These are phyloP conservation scores for Paraurostyla sp. DNA, from an alignment of 73 alveolate genomes.

Conservation along the genomic window DNA sequence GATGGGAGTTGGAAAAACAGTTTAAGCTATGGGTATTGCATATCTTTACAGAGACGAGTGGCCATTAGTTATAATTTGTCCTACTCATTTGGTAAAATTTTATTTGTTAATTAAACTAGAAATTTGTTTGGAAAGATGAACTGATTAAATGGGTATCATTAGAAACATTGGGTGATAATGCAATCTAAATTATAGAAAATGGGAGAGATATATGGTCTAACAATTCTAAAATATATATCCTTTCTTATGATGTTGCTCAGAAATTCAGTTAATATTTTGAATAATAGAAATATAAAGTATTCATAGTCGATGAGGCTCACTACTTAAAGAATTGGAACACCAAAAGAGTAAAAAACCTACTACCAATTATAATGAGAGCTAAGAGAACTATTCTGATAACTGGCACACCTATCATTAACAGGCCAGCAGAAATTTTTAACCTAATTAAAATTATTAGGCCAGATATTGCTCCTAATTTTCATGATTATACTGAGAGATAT, in stretches of 20 bases:
- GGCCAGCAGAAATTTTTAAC: conserved; percentile 93
- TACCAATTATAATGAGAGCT: conserved; percentile 83
- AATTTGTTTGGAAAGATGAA: conserved; percentile 22
- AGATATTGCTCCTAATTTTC: conserved; percentile 74
- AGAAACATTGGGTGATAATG: background rate
- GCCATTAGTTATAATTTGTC: conserved; percentile 94
- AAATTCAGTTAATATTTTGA: conserved; percentile 64
- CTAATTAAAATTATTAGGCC: conserved; percentile 85
- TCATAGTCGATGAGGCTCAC: conserved; percentile 95
- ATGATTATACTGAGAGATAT: conserved; percentile 85
- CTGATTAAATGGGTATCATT: background rate
- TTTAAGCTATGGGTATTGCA: conserved; percentile 89
- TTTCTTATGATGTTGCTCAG: conserved; percentile 88
- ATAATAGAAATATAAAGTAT: conserved; percentile 63
- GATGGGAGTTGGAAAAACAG: conserved; percentile 97
- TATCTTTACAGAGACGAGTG: conserved; percentile 87
- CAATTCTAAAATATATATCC: conserved; percentile 77
- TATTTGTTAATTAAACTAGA: background rate
- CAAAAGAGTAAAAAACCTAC: conserved; percentile 78
- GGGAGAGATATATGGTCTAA: background rate
- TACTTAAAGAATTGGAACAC: conserved; percentile 84
- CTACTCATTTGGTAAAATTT: conserved; percentile 68
- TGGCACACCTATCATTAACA: conserved; percentile 95
- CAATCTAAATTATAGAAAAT: background rate
- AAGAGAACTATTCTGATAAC: conserved; percentile 86